Base-by-base conservation (phyloP, 495 filamentous ascomycete genomes). In the Darksidea phi region DNA sequence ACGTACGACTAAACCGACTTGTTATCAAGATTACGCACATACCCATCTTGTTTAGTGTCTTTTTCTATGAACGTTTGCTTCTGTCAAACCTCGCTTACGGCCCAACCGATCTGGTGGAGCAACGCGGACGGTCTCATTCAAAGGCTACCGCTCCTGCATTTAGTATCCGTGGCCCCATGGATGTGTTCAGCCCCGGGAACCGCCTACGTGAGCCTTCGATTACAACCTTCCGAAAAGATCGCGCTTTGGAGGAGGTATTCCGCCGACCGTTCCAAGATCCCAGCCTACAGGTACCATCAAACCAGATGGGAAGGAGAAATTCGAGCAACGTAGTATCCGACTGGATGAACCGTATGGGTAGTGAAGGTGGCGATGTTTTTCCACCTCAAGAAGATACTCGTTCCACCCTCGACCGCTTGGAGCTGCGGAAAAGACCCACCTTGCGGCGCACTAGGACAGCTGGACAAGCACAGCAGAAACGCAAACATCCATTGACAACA, bases 161-260 rank as follows among this genome's bases (percentile, higher is more conserved):
- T 67, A 59, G 68, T 57, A 53, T 73, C 28, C 63, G 77, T 37
- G 76, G 73, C 54, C 75, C 77, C 48, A 64, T 75, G 2, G 77
- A 76, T 48, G 70, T 87, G 21, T 91, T 95, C 71, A 90, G 84
- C 63, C 87, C 86, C 13, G 76, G 72, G 15, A 82, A 76, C 57
- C 75, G 87, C 34, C 77, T 88, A 28, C 86, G 90, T 32, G 89
- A 94, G 69, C 89, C 90, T 48, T 95, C 90, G 0, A 81, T 94
- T 43, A 82, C 87, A 26, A 91, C 88, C 0, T 90, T 84, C 67
- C 89, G 92, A 57, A 94, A 96, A 69, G 92, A 96, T 63, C 85
- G 84, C 41, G 92, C 89, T 10, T 75, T 97, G n/a, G 93, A 95
- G 21, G 91, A 95, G 65, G 90, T 97, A 0, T 97, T 97, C 71